phyloP scores from a whole-genome alignment of 306 rosid species.

The Gastrolobium bilobum region DNA sequence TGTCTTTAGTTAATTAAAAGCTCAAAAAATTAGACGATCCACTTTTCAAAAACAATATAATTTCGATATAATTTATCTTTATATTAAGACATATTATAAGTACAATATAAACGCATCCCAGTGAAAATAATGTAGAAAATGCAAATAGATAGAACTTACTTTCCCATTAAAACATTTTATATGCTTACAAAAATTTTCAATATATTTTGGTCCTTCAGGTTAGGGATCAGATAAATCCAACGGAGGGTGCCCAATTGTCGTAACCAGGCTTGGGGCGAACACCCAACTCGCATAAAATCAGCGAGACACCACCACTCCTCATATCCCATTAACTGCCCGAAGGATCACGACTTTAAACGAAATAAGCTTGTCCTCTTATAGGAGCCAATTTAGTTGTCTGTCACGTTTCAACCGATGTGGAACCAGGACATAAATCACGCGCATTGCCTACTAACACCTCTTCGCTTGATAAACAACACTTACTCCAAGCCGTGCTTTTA shows the following conservation, averaged over 20 bases:
- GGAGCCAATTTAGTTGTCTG: neutral
- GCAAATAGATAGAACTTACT: neutral
- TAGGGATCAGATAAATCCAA: conserved; percentile 75
- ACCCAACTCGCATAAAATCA: conserved; percentile 57
- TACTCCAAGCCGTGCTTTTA: neutral
- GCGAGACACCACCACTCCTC: conserved; percentile 77
- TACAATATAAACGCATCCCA: too few species aligned
- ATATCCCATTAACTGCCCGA: conserved; percentile 86
- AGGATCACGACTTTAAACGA: rapidly evolving
- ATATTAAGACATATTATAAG: too few species aligned
- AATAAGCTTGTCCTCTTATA: rapidly evolving
- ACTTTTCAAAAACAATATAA: too few species aligned
- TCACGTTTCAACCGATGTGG: conserved; percentile 47
- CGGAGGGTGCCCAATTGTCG: conserved; percentile 75
- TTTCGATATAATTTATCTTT: too few species aligned
- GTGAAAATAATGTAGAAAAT: neutral
- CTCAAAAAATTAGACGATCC: too few species aligned
- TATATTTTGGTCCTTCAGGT: conserved; percentile 17
- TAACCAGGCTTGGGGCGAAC: conserved; percentile 84
- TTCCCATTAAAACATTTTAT: too few species aligned
- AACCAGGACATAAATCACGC: conserved; percentile 53
- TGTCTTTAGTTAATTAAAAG: too few species aligned
- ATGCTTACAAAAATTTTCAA: too few species aligned
- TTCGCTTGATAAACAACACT: neutral
- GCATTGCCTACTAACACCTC: neutral